phyloP scores from a whole-genome alignment of 768 basidiomycete species.

The Rhodotorula paludigena region DNA sequence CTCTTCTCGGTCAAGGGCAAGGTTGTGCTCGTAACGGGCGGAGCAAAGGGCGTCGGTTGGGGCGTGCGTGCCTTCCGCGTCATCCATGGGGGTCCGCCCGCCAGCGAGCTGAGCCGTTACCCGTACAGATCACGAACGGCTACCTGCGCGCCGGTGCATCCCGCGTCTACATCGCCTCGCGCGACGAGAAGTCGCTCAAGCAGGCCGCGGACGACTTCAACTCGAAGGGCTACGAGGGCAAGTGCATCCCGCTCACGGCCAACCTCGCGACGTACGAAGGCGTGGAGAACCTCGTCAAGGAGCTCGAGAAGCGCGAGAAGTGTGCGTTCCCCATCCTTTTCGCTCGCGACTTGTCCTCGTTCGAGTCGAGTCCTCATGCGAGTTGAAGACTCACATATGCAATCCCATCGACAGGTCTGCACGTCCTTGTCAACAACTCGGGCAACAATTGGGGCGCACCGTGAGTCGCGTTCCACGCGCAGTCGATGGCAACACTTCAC shows the following conservation, averaged over 20 bases:
- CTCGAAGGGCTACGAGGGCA: slow-evolving; percentile 53
- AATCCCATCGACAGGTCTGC: slow-evolving; percentile 20
- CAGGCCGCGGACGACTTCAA: slow-evolving; percentile 56
- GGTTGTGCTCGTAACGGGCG: slow-evolving; percentile 61
- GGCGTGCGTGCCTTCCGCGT: slow-evolving; percentile 37
- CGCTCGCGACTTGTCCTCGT: not conserved
- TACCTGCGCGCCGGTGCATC: slow-evolving; percentile 62
- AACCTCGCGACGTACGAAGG: slow-evolving; percentile 57
- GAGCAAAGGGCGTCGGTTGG: slow-evolving; percentile 63
- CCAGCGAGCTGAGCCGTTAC: no score
- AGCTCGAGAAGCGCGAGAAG: slow-evolving; percentile 55
- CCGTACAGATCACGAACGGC: slow-evolving; percentile 58
- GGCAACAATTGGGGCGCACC: slow-evolving; percentile 57
- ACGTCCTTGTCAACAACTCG: slow-evolving; percentile 59
- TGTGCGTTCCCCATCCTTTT: slow-evolving; percentile 42
- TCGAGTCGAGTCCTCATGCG: not conserved
- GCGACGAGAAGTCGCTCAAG: slow-evolving; percentile 55
- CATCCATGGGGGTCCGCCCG: not conserved
- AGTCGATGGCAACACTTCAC: not conserved
- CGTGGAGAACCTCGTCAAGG: slow-evolving; percentile 55
- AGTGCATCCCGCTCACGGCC: slow-evolving; percentile 56
- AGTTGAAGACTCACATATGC: no score
- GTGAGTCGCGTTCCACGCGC: not conserved
- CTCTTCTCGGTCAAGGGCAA: slow-evolving; percentile 44
- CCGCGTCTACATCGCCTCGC: slow-evolving; percentile 60